Evolutionary conservation across 352 stramenopile genomes (phyloP), one percentile per base, ranked within the genome.

Genomic region (Thraustochytrium sp.): DNA sequence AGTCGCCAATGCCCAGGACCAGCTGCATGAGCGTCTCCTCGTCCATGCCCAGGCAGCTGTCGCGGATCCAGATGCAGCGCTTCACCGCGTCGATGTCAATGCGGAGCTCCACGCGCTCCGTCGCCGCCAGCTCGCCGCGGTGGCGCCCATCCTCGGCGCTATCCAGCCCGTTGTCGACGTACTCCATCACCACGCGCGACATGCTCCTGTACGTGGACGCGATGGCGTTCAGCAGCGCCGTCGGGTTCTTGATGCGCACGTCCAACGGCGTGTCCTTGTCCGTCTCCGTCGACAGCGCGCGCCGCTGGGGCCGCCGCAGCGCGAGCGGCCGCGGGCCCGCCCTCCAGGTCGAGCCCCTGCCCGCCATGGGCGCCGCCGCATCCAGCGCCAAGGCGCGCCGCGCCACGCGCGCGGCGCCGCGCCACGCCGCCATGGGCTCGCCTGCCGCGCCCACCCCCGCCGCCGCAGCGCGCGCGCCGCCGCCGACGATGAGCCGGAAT

Each of bases 131-230:
- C 0, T 26, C 34, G 11, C 46, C 46, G 11, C 5, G 76, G 8
- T 80, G 48, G 11, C 31, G 3, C 23, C 11, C 68, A 5, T 63
- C 68, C 37, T 68, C 68, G 31, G 48, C 68, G 42, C 31, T 53
- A 44, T 80, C 68, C 13, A 80, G 34, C 46, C 44, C 68, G 53
- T 80, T 80, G 34, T 80, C 68, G 5, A 80, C 68, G 26, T 65
- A 80, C 51, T 80, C 68, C 68, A 80, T 80, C 1, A 80, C 3
- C 13, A 80, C 34, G 1, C 68, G 34, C 42, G 68, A 44, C 68
- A 72, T 80, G 29, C 44, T 75, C 68, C 63, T 80, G 68, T 80
- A 80, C 29, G 68, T 63, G 37, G 48, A 61, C 49, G 68, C 68
- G 51, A 80, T 80, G 37, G 68, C 68, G n/a, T 80, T 80, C 0